Conservation (phyloP, 345 rosid genomes). For the Noccaea caerulescens region DNA sequence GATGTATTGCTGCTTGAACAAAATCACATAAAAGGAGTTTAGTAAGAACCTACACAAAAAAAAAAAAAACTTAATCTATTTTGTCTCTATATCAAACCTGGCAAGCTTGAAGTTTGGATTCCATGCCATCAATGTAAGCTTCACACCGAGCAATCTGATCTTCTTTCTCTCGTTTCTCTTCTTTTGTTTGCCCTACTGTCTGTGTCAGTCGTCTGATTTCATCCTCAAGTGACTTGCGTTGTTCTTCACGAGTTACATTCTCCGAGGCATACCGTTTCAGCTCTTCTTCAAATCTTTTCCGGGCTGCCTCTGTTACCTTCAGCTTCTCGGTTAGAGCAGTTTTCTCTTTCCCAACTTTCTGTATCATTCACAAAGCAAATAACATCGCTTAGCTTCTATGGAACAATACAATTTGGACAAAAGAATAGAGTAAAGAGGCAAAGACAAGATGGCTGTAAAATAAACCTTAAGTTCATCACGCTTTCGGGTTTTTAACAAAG, state of each 20-base stretch:
- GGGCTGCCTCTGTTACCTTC: constrained; percentile 83
- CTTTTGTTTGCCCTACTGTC: constrained; percentile 91
- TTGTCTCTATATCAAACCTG: constrained; percentile 57
- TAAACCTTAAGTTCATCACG: constrained; percentile 94
- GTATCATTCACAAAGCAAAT: constrained; percentile 42
- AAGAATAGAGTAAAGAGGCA: constrained; percentile 13
- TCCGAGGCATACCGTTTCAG: constrained; percentile 83
- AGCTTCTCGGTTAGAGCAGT: constrained; percentile 88
- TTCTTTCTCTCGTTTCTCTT: constrained; percentile 92
- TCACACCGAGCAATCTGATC: constrained; percentile 92
- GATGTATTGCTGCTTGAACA: constrained; percentile 76
- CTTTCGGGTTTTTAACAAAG: constrained; percentile 86
- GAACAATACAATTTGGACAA: constrained; percentile 17
- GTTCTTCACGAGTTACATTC: constrained; percentile 81
- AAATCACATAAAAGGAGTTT: constrained; percentile 18
- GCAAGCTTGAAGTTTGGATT: constrained; percentile 80
- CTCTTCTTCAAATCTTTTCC: constrained; percentile 94
- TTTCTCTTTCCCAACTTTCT: constrained; percentile 96
- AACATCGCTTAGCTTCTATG: neutral
- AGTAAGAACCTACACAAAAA: neutral
- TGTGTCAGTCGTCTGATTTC: constrained; percentile 82
- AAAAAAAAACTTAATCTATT: neutral
- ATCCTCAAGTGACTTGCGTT: constrained; percentile 87
- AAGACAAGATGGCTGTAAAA: neutral
- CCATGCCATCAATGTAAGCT: constrained; percentile 95